Evolutionary conservation across 1,284 basidiomycete species (phyloP), one percentile per base, ranked within the genome.

Genomic region (Hymenochaete sp.): DNA sequence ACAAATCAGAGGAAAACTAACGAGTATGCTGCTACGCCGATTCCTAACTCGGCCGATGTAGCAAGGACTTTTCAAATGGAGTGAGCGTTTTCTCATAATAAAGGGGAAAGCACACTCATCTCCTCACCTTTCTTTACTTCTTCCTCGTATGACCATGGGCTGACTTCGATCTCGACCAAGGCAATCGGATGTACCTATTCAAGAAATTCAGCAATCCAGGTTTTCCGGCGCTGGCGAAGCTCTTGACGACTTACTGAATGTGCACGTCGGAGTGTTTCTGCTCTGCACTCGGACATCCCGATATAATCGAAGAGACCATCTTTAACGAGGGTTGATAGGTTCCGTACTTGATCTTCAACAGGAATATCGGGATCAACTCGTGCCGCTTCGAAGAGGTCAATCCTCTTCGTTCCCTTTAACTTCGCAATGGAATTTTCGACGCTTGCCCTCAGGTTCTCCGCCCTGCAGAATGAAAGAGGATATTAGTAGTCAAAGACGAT

Each of bases 21-120:
- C 56, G 70, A 72, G 56, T 82, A 83, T 22, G 71, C 74, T 8
- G 72, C 61, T 43, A 82, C 65, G 13, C 77, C 63, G 28, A 76
- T 62, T 2, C 65, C 62, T 13, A 73, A 63, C 48, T 76, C 68
- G 24, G 66, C 62, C 2, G 66, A 60, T 0, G 60, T 55, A 0
- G 58, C 56, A 38, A 71, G 62, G 9, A 70, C 68, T 64, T 32
- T 16, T 56, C 63, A 0, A 53, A 51, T 65, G 43, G 14, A 63
- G 66, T 36, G 41, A 26, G 53, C 25, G 42, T 4, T 10, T 19
- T 22, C n/a, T 25, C 21, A 44, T 4, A 18, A 4, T 16, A 9
- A 27, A 32, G 8, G 26, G n/a, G n/a, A 4, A 37, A 38, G 16
- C 19, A 18, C 19, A 35, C 32, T 6, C n/a, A 16, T 16, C 29